Conservation (phyloP, 257 asterid genomes). For the Plectranthus barbatus region DNA sequence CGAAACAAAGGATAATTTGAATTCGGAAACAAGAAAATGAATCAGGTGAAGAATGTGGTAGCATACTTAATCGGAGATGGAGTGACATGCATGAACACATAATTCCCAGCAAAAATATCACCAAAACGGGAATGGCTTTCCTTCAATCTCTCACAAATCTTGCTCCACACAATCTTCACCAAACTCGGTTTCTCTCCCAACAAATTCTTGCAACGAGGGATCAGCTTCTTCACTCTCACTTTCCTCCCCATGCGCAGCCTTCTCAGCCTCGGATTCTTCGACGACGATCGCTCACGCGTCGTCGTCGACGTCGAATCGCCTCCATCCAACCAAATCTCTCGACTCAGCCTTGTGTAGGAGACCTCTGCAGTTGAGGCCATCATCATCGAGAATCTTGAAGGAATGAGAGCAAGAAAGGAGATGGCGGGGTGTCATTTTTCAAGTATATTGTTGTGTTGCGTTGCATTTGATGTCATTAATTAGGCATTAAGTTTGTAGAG, state of each 20-base stretch:
- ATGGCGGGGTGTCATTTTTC: not conserved
- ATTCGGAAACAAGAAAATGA: too few species aligned
- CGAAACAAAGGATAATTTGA: too few species aligned
- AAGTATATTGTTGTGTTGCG: too few species aligned
- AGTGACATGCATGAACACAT: slow-evolving; percentile 54
- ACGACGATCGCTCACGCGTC: not conserved
- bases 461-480: not conserved
- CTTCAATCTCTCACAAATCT: slow-evolving; percentile 44
- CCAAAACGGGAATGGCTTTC: slow-evolving; percentile 53
- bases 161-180: slow-evolving; percentile 31
- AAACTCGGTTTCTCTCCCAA: slow-evolving; percentile 33
- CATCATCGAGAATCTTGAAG: not conserved
- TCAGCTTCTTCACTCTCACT: slow-evolving; percentile 34
- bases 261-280: slow-evolving; percentile 20
- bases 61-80: slow-evolving; percentile 27
- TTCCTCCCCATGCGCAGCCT: slow-evolving; percentile 24
- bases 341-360: slow-evolving; percentile 35
- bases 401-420: too few species aligned
- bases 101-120: slow-evolving; percentile 66
- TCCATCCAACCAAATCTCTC: slow-evolving; percentile 16
- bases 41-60: too few species aligned
- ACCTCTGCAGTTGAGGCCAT: not conserved
- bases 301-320: not conserved
- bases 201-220: slow-evolving; percentile 26
- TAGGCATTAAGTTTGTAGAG: not conserved